Evolutionary conservation across 345 rosid species (phyloP).

Genomic region (Melaleuca quinquenervia): DNA sequence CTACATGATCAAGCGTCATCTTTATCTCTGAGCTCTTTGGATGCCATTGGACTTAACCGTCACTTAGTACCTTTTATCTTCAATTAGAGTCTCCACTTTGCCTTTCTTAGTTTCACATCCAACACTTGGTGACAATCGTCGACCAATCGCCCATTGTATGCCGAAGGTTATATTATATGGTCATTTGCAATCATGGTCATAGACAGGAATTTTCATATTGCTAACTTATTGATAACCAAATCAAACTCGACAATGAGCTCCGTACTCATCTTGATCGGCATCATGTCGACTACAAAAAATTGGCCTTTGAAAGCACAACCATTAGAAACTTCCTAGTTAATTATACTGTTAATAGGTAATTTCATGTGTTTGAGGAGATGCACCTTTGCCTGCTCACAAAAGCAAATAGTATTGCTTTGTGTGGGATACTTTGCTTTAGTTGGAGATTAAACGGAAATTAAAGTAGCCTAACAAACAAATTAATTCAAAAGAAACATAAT

Average conservation of each 20-base stretch:
- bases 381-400: not conserved
- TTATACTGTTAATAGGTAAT: not conserved
- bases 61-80: not conserved
- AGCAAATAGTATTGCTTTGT: not conserved
- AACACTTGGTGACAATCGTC: not conserved
- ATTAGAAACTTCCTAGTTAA: not conserved
- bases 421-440: not conserved
- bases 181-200: not conserved
- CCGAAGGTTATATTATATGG: not conserved
- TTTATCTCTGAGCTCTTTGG: not conserved
- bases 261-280: not conserved
- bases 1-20: not conserved
- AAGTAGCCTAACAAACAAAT: not conserved
- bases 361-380: not conserved
- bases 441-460: not conserved
- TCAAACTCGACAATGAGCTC: accelerated
- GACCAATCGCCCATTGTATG: accelerated
- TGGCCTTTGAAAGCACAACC: not conserved
- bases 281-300: not conserved
- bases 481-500: not conserved
- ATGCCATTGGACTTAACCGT: not conserved
- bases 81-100: not conserved
- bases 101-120: not conserved
- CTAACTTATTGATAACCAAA: not conserved
- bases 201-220: no score